phyloP scores from a whole-genome alignment of 371 early-diverging fungal species.

The Mortierella sp. region DNA sequence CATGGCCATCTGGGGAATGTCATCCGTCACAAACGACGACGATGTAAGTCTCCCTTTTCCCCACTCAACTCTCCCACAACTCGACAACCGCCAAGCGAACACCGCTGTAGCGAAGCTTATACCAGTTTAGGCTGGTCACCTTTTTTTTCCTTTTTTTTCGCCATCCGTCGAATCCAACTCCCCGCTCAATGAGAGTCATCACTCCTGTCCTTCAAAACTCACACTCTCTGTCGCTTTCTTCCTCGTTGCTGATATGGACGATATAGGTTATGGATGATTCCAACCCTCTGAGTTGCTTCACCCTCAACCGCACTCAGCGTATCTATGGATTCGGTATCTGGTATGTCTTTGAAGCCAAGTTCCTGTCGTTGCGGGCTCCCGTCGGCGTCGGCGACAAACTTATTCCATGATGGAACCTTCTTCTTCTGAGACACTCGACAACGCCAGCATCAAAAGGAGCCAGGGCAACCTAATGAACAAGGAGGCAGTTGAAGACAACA shows the following conservation, averaged over 20 bases:
- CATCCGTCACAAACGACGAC: conserved; percentile 24
- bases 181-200: conserved; percentile 2
- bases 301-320: conserved; percentile 84
- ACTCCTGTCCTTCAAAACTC: not conserved
- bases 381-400: not conserved
- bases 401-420: not conserved
- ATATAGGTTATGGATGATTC: conserved; percentile 59
- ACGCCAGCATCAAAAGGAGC: not conserved
- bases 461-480: too few species aligned
- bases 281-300: conserved; percentile 64
- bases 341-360: conserved; percentile 46
- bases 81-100: not conserved
- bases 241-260: not conserved
- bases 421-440: not conserved
- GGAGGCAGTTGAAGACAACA: too few species aligned
- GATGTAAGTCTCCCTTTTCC: conserved; percentile 27
- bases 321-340: conserved; percentile 91
- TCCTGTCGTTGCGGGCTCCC: not conserved
- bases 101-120: conserved; percentile 13
- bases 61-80: not conserved
- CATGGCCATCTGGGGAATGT: conserved; percentile 60
- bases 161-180: conserved; percentile 7
- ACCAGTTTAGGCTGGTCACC: not conserved
- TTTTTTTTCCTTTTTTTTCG: too few species aligned
- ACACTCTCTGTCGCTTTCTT: not conserved